Evolutionary conservation across 2,329 filamentous ascomycete genomes (phyloP).

Genomic region (Cytospora leucostoma): DNA sequence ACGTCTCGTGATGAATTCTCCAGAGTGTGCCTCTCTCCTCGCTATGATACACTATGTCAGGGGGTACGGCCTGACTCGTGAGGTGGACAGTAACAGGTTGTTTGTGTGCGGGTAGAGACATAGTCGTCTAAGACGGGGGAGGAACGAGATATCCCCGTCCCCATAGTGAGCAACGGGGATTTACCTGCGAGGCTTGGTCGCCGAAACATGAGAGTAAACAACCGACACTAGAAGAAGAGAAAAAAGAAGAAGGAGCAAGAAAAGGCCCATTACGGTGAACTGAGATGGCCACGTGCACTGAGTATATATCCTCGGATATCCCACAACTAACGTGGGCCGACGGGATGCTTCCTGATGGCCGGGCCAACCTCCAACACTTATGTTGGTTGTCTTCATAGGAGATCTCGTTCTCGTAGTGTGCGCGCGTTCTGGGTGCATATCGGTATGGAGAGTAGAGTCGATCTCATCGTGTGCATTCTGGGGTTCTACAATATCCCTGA

Average conservation of each 20-base stretch:
- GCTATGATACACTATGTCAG: no score
- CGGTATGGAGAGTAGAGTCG: background rate
- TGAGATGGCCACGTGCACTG: background rate
- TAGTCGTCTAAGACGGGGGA: no score
- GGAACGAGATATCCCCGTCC: no score
- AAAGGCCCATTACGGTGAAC: background rate
- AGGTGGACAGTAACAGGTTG: no score
- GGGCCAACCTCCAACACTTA: background rate
- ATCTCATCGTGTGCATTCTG: background rate
- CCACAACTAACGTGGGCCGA: background rate
- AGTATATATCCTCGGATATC: background rate
- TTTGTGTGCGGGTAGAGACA: no score
- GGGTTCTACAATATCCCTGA: no score
- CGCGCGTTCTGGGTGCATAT: background rate
- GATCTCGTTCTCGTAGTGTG: background rate
- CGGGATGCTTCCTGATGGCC: background rate
- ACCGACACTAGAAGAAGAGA: no score
- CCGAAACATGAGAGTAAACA: no score
- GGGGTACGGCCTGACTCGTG: no score
- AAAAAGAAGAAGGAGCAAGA: no score
- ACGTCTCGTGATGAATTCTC: background rate
- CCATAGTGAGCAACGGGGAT: no score
- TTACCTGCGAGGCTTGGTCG: no score
- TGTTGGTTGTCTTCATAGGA: background rate
- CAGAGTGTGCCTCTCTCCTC: background rate